Evolutionary conservation across 2,329 filamentous ascomycete genomes (phyloP), one percentile per base, ranked within the genome.

Genomic region (Aspergillus melleus): DNA sequence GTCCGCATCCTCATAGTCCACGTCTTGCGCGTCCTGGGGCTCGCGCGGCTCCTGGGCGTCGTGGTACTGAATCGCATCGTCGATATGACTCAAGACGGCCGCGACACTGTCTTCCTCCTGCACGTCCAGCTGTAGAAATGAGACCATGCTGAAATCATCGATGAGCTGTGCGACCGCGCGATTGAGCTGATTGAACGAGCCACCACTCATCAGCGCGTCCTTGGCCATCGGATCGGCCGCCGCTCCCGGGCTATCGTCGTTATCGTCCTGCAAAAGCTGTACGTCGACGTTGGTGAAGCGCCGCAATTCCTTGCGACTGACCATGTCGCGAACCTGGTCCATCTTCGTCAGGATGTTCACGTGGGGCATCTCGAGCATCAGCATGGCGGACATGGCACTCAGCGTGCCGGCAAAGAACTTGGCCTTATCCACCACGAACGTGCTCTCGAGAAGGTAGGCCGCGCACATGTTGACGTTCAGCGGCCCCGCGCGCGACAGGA

Each of bases 81-180:
- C 93, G 68, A 97, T 95, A 78, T 96, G 92, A 80, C 92, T 96
- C 67, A 97, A 77, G 26, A 96, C 89, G 1, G 84, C 88, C 1
- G 85, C 89, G 4, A 98, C 88, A 71, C 94, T 98, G 69, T 98
- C 92, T 78, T 98, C 94, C 69, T 96, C 88, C 66, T 95, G 90
- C 29, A 89, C 90, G 72, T 98, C 91, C 49, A 98, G 81, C 79
- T 93, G 91, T 59, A 97, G 81, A 73, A 96, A 99, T 52, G 91
- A 96, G 12, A 99, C 91, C 91, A 99, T 96, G 79, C 92, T 96
- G 79, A 97, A 99, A 76, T 92, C 95, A 75, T 98, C 95, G 66
- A 99, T 96, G 65, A 99, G 80, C 55, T 90, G 87, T 0, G 91
- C 95, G 5, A 99, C 94, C 0, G 94, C 94, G 62, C 87, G 86